Evolutionary conservation across 208 protist genomes (phyloP).

Genomic region (Acanthamoeba quina): DNA sequence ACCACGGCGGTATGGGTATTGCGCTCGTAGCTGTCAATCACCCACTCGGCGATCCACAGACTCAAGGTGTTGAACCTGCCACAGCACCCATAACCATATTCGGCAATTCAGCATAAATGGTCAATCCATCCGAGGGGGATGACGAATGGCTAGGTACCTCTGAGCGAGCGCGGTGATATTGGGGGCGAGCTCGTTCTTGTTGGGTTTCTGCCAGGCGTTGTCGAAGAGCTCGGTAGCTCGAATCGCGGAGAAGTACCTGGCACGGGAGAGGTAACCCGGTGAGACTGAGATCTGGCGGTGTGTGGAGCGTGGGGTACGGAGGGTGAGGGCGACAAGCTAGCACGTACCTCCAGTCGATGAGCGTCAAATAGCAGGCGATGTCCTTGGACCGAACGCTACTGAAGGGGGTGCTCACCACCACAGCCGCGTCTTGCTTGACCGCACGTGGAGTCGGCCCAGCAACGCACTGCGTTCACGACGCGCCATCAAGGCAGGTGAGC

Average conservation of each 20-base stretch:
- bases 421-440: neutral
- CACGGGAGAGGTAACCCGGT: no score
- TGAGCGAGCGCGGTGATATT: neutral
- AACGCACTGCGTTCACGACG: no score
- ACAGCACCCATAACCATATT: neutral
- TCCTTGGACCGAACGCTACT: neutral
- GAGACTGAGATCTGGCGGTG: no score
- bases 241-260: neutral
- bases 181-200: conserved; percentile 1
- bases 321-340: neutral
- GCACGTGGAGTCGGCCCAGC: neutral
- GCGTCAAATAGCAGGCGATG: neutral
- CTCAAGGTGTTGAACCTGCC: neutral
- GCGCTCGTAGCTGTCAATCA: neutral
- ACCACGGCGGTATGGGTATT: neutral
- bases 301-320: neutral
- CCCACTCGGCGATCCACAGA: neutral
- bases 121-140: neutral
- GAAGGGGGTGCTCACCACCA: neutral
- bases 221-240: neutral
- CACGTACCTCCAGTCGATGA: conserved; percentile 7
- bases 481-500: no score
- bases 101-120: no score
- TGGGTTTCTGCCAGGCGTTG: conserved; percentile 6
- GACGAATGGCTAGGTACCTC: neutral